Base-by-base conservation (phyloP, 164 flowering plant species). In the Cinnamomum chago region DNA sequence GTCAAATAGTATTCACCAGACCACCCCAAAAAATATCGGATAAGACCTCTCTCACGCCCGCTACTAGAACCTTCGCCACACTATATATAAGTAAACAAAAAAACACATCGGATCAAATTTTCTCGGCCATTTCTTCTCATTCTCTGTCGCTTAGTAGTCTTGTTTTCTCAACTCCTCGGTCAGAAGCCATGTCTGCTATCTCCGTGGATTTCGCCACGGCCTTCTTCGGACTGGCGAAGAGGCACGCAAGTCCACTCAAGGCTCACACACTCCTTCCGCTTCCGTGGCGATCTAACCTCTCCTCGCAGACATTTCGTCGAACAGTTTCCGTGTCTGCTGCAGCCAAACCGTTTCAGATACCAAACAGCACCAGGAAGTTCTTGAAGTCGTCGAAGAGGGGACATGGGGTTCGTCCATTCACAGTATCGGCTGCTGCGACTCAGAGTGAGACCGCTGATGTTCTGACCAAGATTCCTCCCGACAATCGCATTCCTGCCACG, bases 401-500 rank as follows among this genome's bases (percentile, higher is more conserved):
- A 22, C 47, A 70, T 35, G 60, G 17, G 20, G 3, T 70, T 28
- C 83, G 86, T 22, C 71, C 77, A 9, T 84, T 87, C 50, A 58
- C 88, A 2, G 82, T 83, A 6, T 82, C 87, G 6, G 82, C 84
- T 5, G 74, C 90, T 5, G 62, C 88, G 11, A 51, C 86, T 22
- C 74, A 83, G 75, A 82, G 70, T 47, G 90, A 86, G 64, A 75
- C 72, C 5, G 82, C 87, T 18, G 91, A 86, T 62, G 84, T 82
- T 51, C 55, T 77, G 24, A 85, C 89, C 4, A 82, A 82, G 73
- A 89, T 90, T 75, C 97, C 88, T 11, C 89, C 90, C 3, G 99
- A 95, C 82, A 74, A 88, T 76, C 84, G 98, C 47, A 82, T 95
- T 73, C 98, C 99, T 3, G 99, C 99, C 1, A 95, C 99, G 0